Conservation (phyloP, 2,329 filamentous ascomycete species). For the Clonostachys byssicola region DNA sequence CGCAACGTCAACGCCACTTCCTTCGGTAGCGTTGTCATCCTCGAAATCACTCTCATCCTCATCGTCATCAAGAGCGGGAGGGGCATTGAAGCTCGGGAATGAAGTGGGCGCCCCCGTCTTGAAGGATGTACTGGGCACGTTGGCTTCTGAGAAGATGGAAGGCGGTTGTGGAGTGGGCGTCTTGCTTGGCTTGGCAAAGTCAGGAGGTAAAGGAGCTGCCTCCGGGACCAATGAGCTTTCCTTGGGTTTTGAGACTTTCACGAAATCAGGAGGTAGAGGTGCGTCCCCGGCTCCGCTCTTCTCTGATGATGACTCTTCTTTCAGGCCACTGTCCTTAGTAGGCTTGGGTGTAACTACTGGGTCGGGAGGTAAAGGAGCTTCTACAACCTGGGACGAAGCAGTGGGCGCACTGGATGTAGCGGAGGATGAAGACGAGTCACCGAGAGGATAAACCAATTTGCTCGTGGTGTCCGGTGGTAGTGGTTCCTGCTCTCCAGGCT, state of each 20-base stretch:
- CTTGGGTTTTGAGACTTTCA: conserved; percentile 5
- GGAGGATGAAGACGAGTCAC: conserved; percentile 49
- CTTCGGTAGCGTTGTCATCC: conserved; percentile 47
- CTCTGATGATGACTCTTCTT: conserved; percentile 9
- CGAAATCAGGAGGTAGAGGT: conserved; percentile 24
- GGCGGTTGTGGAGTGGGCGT: conserved; percentile 1
- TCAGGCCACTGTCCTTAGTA: background rate
- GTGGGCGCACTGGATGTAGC: conserved; percentile 27
- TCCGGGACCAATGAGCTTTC: background rate
- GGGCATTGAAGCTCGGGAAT: conserved; percentile 6
- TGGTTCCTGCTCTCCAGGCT: conserved; percentile 31
- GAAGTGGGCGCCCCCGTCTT: conserved; percentile 22
- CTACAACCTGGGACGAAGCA: background rate
- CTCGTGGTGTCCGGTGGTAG: conserved; percentile 53
- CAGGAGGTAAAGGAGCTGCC: too few species aligned
- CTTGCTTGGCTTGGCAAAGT: conserved; percentile 2
- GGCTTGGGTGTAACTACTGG: conserved; percentile 10
- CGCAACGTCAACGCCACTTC: conserved; percentile 61
- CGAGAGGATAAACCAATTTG: conserved; percentile 42
- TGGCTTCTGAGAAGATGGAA: background rate
- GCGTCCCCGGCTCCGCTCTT: conserved; percentile 13
- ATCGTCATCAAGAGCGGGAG: background rate
- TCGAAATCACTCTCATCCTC: conserved; percentile 37
- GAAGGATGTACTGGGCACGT: conserved; percentile 14
- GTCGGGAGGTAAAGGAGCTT: background rate